Evolutionary conservation across 306 rosid genomes (phyloP), one percentile per base, ranked within the genome.

Genomic region (Sechiopsis laciniata): DNA sequence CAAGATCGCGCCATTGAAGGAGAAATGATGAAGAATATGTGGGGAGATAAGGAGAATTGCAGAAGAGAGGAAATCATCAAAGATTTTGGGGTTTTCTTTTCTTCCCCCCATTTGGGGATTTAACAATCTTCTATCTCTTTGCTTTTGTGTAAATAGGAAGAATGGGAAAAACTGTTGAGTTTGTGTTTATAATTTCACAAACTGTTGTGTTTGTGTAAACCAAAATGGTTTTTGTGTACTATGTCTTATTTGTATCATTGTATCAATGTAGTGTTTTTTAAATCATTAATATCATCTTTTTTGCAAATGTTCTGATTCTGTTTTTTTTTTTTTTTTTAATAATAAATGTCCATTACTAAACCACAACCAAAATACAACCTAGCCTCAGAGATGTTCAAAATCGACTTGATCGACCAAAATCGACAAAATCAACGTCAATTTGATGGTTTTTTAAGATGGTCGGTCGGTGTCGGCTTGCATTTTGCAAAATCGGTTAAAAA

Each of bases 1-100:
- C 98, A 55, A 88, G 97, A 0, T 76, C 92, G 6, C 88, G 97
- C 74, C 96, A 90, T 75, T 91, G 83, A 86, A 60, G 37, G 66
- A 12, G 26, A 24, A 3, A 32, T 32, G 37, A 22, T 32, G 10
- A 56, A 67, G 40, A 26, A 2, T 61, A 61, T 55, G 10, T 50
- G 20, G 59, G 55, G 55, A 48, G 13, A 55, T 32, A 13, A 1
- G 46, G 74, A 52, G 20, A 64, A 24, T 67, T 52, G 35, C 71
- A 80, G 9, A 75, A 67, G 61, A 40, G 46, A 40, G 5, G 42
- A 7, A 37, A 37, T 37, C 42, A 37, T 37, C 42, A 37, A 5
- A 37, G 46, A 64, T 46, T 54, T 52, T 72, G 79, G 62, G 5
- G 20, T 1, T 50, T 12, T 11, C 55, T 52, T 52, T 15, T n/a